phyloP scores from a whole-genome alignment of 176 grass and related monocot species.

The Lolium multiflorum region DNA sequence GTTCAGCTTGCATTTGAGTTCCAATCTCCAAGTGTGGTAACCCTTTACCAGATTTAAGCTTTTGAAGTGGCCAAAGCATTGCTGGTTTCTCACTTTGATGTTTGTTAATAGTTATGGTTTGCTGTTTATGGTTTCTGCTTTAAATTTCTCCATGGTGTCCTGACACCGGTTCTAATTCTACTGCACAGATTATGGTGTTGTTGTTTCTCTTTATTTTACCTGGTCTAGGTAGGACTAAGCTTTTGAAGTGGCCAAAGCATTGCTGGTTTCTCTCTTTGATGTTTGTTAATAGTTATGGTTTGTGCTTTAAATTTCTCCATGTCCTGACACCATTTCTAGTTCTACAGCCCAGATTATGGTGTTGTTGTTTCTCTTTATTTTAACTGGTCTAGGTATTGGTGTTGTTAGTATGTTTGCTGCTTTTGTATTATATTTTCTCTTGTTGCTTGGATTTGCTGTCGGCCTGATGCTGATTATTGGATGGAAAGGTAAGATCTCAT shows the following conservation, averaged over 20 bases:
- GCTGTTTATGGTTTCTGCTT: neutral
- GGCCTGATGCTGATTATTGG: slow-evolving; percentile 40
- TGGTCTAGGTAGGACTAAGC: neutral
- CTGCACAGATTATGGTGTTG: neutral
- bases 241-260: neutral
- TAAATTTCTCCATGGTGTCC: neutral
- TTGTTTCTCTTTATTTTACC: neutral
- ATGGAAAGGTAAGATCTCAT: neutral
- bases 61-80: slow-evolving; percentile 1
- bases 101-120: neutral
- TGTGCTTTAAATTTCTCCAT: neutral
- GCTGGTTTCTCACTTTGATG: neutral
- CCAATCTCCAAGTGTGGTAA: neutral
- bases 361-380: neutral
- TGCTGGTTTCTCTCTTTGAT: neutral
- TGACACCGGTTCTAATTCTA: neutral
- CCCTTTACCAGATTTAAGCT: neutral
- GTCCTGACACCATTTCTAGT: neutral
- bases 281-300: neutral
- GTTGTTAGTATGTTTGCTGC: neutral
- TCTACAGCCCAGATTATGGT: neutral
- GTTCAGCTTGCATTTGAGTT: slow-evolving; percentile 5
- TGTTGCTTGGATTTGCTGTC: neutral
- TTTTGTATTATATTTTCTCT: neutral
- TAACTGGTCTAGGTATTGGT: neutral